These are phyloP conservation scores for Amanita polypyramis DNA, from an alignment of 768 basidiomycete species.

Conservation along the genomic window DNA sequence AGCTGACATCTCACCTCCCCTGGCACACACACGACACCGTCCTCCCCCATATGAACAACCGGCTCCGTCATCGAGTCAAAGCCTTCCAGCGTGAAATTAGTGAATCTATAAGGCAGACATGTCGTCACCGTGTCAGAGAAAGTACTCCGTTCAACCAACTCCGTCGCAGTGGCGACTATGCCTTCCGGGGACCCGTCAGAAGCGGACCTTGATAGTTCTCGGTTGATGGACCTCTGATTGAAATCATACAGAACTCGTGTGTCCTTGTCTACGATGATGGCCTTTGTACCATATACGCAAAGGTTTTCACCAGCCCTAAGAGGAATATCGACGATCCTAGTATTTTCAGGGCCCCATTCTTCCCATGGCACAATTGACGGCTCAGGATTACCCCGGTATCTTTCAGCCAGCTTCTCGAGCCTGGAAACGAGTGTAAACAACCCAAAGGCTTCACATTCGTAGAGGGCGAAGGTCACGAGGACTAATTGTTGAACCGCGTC, in stretches of 20 bases:
- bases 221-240: slow-evolving; percentile 6
- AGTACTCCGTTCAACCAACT: not conserved
- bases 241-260: slow-evolving; percentile 3
- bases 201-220: not conserved
- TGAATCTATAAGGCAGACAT: not conserved
- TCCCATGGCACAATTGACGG: slow-evolving; percentile 25
- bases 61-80: not conserved
- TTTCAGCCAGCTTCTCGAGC: slow-evolving; percentile 23
- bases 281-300: slow-evolving; percentile 41
- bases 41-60: not conserved
- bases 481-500: slow-evolving; percentile 32
- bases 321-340: slow-evolving; percentile 29
- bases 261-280: slow-evolving; percentile 15
- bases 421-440: slow-evolving; percentile 34
- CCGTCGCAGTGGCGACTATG: not conserved
- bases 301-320: slow-evolving; percentile 41
- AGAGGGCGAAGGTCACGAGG: slow-evolving; percentile 26
- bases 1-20: not conserved
- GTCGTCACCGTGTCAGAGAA: not conserved
- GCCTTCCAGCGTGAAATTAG: not conserved
- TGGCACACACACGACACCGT: not conserved
- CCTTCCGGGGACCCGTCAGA: not conserved
- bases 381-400: slow-evolving; percentile 8
- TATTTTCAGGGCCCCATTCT: slow-evolving; percentile 39
- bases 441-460: slow-evolving; percentile 18